Base-by-base conservation (phyloP, 179 eudicot species). In the Spergularia azorica region DNA sequence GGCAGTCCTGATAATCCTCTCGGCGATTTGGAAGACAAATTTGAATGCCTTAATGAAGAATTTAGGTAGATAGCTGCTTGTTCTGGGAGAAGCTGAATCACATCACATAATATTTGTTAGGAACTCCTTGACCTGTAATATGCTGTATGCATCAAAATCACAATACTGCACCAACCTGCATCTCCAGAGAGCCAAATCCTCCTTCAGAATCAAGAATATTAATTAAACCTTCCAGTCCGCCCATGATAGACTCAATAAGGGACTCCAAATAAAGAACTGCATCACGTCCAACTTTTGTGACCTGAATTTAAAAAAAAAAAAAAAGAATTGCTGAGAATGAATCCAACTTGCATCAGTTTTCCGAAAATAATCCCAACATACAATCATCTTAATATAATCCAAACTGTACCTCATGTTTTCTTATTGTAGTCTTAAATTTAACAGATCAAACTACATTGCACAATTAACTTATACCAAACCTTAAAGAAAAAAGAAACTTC, bases 121-220 rank as follows among this genome's bases (percentile, higher is more conserved):
- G 46, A 82, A 52, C 43, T 17, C 60, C 39, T 55, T 32, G 21
- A 76, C 61, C 58, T 67, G 36, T 18, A 18, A 26, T 26, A 26
- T 21, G 21, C 21, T 21, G 10, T 20, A 63, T 78, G 38, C 43
- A 62, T 50, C 10, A 67, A 50, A 16, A 50, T 18, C 43, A 74
- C 32, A 61, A 55, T 60, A 61, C n/a, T 48, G 63, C 58, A 78
- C 77, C 43, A 82, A 95, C 99, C 99, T 95, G 99, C 95, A 90
- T 88, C 88, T 95, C 99, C 50, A 95, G 86, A 70, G 98, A 91
- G 65, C 99, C 99, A 89, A 95, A 90, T 80, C 99, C 99, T 66
- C 99, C 99, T 83, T 95, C 99, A 73, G 99, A 91, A 78, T 93
- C 98, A 59, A 95, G 96, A 78, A 95, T 95, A 80, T 93, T 95